phyloP scores from a whole-genome alignment of 768 basidiomycete species.

The Lactifluus hygrophoroides region DNA sequence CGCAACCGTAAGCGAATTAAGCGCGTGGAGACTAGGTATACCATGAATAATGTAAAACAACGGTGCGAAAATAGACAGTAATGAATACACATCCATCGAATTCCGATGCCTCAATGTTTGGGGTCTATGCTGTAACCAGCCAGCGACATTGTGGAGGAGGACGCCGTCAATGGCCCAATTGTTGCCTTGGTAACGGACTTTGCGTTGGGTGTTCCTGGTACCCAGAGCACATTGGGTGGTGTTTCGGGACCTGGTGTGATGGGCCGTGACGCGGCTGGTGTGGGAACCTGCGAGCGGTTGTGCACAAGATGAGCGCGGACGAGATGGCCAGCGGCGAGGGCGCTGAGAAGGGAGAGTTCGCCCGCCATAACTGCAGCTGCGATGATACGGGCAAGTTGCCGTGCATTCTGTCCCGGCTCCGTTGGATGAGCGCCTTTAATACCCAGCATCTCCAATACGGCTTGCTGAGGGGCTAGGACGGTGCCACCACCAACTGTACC shows the following conservation, averaged over 20 bases:
- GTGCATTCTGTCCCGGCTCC: constrained; percentile 83
- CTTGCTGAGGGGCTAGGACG: constrained; percentile 79
- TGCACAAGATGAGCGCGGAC: constrained; percentile 90
- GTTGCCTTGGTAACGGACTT: constrained; percentile 13
- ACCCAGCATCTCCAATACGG: constrained; percentile 91
- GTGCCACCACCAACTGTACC: constrained; percentile 98
- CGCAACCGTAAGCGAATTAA: background rate
- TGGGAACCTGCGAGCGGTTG: constrained; percentile 78
- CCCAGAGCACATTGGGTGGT: constrained; percentile 18
- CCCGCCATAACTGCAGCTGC: constrained; percentile 95
- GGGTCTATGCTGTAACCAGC: constrained; percentile 19
- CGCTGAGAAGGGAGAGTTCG: constrained; percentile 84
- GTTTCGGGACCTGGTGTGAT: constrained; percentile 44
- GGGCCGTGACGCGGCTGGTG: constrained; percentile 55
- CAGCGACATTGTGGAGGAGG: constrained; percentile 15
- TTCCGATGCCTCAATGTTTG: constrained; percentile 7
- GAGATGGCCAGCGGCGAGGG: constrained; percentile 90
- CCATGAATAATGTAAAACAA: constrained; percentile 6
- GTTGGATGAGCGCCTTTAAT: constrained; percentile 83
- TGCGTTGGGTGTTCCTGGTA: constrained; percentile 13
- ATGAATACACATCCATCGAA: background rate
- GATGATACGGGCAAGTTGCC: constrained; percentile 82
- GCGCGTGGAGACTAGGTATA: constrained; percentile 11
- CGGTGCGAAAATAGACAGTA: background rate
- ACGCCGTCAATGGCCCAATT: constrained; percentile 13